Evolutionary conservation across 2,329 filamentous ascomycete species (phyloP).

Genomic region (Escovopsis sp.): DNA sequence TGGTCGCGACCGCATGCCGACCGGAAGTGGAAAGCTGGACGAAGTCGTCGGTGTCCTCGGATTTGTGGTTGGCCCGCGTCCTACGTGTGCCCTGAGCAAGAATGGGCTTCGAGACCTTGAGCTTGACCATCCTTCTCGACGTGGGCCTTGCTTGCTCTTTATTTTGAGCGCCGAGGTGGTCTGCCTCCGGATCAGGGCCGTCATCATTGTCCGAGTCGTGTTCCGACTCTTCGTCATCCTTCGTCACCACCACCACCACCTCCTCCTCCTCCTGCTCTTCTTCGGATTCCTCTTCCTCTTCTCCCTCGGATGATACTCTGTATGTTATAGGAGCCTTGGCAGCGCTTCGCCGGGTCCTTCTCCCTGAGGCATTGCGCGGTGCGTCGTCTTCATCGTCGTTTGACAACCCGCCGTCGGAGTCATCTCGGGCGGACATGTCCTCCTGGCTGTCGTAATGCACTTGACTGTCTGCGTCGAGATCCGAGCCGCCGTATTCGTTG

Average conservation of each 20-base stretch:
- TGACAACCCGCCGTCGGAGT: conserved; percentile 15
- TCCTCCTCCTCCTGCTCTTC: conserved; percentile 12
- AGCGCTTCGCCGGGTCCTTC: conserved; percentile 33
- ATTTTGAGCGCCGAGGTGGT: conserved; percentile 13
- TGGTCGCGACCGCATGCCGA: conserved; percentile 36
- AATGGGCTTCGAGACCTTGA: conserved; percentile 24
- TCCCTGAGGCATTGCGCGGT: conserved; percentile 32
- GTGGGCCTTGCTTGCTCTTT: conserved; percentile 11
- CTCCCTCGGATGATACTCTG: conserved; percentile 26
- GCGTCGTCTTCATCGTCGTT: conserved; percentile 26
- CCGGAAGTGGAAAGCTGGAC: conserved; percentile 47
- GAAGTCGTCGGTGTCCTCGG: conserved; percentile 39
- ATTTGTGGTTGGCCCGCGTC: conserved; percentile 38
- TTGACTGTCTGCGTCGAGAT: conserved; percentile 48
- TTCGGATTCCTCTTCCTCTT: conserved; percentile 19
- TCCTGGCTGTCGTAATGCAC: conserved; percentile 30
- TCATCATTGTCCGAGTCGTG: conserved; percentile 11
- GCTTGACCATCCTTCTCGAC: conserved; percentile 27
- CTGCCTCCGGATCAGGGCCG: conserved; percentile 14
- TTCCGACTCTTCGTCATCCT: conserved; percentile 21
- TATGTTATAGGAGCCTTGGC: conserved; percentile 31
- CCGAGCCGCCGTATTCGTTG: conserved; percentile 40
- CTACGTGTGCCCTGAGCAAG: conserved; percentile 24
- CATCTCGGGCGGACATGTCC: conserved; percentile 27
- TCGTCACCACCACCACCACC: conserved; percentile 13